A percentile compares a stretch with the other conserved stretches of the same genome.
Evolutionary conservation across 1,284 basidiomycete genomes (phyloP).

Genomic region (Cutaneotrichosporon spelunceum): DNA sequence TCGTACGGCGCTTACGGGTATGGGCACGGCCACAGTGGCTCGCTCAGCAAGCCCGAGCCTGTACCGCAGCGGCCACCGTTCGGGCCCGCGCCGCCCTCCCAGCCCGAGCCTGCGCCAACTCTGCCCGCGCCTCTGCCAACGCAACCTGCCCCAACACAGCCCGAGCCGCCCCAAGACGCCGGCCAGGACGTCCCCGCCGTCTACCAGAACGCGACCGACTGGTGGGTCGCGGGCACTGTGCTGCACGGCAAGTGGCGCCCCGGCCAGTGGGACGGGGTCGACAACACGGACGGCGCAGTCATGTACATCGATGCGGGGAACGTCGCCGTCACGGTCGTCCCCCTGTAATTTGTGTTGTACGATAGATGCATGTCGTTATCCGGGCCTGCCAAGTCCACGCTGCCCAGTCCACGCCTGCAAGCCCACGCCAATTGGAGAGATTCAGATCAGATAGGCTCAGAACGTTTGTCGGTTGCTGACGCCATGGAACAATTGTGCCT

Average conservation of each 20-base stretch:
- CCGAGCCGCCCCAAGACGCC: neutral
- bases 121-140: neutral
- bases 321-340: neutral
- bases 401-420: no score
- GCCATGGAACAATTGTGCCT: no score
- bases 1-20: no score
- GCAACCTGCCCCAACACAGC: no score
- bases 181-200: neutral
- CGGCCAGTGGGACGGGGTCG: neutral
- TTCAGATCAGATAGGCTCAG: no score
- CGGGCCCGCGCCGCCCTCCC: neutral
- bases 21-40: no score
- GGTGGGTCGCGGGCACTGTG: neutral
- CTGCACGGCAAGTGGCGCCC: neutral
- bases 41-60: no score
- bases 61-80: no score
- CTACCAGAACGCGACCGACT: conserved; percentile 1
- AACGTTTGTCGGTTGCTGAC: no score
- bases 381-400: no score
- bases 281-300: neutral
- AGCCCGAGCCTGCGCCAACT: neutral
- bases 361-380: neutral
- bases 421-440: no score
- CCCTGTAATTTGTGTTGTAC: neutral
- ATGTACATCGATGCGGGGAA: neutral